phyloP scores from a whole-genome alignment of 75 land plant species.

The Selaginella moellendorffii region DNA sequence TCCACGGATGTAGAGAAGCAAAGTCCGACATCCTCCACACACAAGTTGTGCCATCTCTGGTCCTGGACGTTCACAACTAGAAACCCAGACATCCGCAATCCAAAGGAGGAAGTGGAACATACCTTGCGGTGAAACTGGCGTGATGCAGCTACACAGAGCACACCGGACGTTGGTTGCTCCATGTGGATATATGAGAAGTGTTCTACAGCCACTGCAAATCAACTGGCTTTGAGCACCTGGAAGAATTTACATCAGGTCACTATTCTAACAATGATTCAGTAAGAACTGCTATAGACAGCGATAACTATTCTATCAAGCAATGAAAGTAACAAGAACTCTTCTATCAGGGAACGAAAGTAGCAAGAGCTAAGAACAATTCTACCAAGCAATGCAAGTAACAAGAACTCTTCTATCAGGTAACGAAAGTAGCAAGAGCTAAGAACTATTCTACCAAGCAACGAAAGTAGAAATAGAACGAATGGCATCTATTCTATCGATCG shows the following conservation, averaged over 20 bases:
- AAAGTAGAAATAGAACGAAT: not conserved
- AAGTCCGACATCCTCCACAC: conserved; percentile 88
- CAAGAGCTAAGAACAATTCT: too few relatives aligned
- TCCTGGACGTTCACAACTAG: conserved; percentile 25
- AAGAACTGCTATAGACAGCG: too few relatives aligned
- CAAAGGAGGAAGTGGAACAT: not conserved
- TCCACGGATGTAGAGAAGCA: conserved; percentile 85
- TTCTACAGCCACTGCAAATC: conserved; percentile 87
- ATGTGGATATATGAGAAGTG: conserved; percentile 71
- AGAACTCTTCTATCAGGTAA: too few relatives aligned
- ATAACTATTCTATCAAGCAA: too few relatives aligned
- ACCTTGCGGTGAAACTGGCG: conserved; percentile 55
- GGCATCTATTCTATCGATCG: not conserved
- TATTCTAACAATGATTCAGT: too few relatives aligned
- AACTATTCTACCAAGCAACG: too few relatives aligned
- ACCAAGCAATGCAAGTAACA: too few relatives aligned
- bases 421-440: too few relatives aligned
- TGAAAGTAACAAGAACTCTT: too few relatives aligned
- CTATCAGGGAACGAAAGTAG: too few relatives aligned
- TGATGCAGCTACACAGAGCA: conserved; percentile 91
- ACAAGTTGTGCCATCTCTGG: conserved; percentile 94
- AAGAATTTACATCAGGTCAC: not conserved
- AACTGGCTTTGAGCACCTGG: conserved; percentile 74
- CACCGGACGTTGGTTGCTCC: conserved; percentile 95
- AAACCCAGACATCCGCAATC: not conserved